Base-by-base conservation (phyloP, 2,329 filamentous ascomycete species). In the Fusarium anguioides region DNA sequence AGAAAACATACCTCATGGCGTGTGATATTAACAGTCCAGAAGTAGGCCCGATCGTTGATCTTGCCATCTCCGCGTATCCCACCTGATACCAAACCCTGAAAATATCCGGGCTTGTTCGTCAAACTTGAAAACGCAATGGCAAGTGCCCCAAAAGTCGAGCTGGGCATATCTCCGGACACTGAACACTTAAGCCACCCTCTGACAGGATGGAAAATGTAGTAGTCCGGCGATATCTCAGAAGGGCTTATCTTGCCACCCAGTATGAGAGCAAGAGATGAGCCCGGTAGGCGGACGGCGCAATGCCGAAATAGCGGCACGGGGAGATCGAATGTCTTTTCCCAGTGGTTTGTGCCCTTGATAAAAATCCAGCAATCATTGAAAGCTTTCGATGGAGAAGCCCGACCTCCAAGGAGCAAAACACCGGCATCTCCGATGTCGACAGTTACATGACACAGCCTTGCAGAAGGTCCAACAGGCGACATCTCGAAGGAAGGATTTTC, bases 331-430 rank as follows among this genome's bases (percentile, higher is more conserved):
- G 87, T 84, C 65, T 82, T 83, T 58, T 83, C 82, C 93, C 93
- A 97, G 15, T 72, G 76, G 4, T 72, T 66, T 6, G 82, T 82
- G 14, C 71, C 73, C 48, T 84, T 84, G 50, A 85, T 82, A 65
- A 90, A 87, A 3, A 94, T 70, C 93, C 93, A 97, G 70, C 91
- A 94, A 75, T 96, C 92, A 33, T 81, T 81, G 39, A 93, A 81
- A 3, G 88, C 88, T 27, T 83, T 84, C 14, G 88, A 83, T 6
- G 94, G 94, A 9, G 93, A 95, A n/a, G 86, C 83, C 60, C 94
- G 86, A 7, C 95, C 95, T 23, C 95, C 94, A 27, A 87, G 84
- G 44, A 97, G 81, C 12, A 97, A 78, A 60, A 84, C 84, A 17
- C 86, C 86, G 21, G 79, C 77, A 31, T 82, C 79, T 3, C 83